These are phyloP conservation scores for Citrus cavaleriei DNA, from an alignment of 345 rosid genomes.

Conservation along the genomic window DNA sequence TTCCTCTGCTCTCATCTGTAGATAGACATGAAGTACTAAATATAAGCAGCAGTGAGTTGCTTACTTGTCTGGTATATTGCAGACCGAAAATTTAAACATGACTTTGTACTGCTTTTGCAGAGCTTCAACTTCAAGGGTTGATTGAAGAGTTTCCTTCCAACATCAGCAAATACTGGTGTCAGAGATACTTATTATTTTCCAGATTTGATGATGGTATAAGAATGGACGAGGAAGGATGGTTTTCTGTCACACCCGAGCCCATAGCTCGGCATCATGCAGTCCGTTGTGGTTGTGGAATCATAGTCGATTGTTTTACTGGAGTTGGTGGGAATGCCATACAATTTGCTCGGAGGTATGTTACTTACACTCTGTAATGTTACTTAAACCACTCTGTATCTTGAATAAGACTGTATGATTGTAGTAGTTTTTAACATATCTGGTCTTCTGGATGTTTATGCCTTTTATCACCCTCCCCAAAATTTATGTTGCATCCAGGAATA, in stretches of 20 bases:
- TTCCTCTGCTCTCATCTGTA: background rate
- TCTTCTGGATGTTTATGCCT: background rate
- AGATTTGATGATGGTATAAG: conserved; percentile 73
- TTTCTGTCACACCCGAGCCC: conserved; percentile 91
- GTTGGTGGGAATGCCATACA: conserved; percentile 98
- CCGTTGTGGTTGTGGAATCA: conserved; percentile 49
- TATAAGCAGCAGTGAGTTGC: background rate
- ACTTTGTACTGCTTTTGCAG: conserved; percentile 29
- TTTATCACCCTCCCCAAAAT: background rate
- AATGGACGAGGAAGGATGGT: conserved; percentile 99
- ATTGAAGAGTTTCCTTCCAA: conserved; percentile 38
- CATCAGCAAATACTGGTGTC: conserved; percentile 79
- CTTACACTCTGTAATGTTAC: background rate
- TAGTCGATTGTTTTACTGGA: conserved; percentile 86
- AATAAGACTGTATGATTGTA: background rate
- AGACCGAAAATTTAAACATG: background rate
- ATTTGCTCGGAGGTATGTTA: conserved; percentile 57
- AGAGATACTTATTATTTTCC: conserved; percentile 74
- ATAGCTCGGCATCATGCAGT: conserved; percentile 85
- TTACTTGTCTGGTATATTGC: background rate
- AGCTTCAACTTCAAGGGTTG: conserved; percentile 32
- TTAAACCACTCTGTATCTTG: background rate
- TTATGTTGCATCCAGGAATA: background rate
- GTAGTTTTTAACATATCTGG: background rate
- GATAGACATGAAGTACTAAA: background rate